Conservation (phyloP, 306 rosid species). For the Fragaria iinumae region DNA sequence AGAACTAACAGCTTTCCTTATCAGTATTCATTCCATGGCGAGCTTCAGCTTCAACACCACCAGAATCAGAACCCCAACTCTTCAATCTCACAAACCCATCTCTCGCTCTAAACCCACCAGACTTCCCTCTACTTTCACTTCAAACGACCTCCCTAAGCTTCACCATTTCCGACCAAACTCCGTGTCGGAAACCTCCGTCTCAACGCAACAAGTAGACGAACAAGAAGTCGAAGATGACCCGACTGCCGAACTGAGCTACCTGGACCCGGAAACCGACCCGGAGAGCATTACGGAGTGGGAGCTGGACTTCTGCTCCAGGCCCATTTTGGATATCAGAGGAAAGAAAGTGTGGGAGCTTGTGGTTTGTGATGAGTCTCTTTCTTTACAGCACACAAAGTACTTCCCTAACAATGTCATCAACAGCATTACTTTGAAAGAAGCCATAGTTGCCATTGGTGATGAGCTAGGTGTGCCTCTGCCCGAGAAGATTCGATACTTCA, state of each 20-base stretch:
- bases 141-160: slow-evolving; percentile 27
- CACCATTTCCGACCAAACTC: slow-evolving; percentile 44
- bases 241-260: slow-evolving; percentile 61
- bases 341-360: slow-evolving; percentile 96
- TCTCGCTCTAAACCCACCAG: slow-evolving; percentile 36
- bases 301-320: slow-evolving; percentile 90
- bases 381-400: slow-evolving; percentile 80
- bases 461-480: slow-evolving; percentile 71
- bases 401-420: slow-evolving; percentile 92
- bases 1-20: neutral
- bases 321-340: slow-evolving; percentile 82
- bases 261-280: slow-evolving; percentile 70
- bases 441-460: slow-evolving; percentile 55
- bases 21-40: too few relatives aligned
- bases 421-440: slow-evolving; percentile 81
- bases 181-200: slow-evolving; percentile 60
- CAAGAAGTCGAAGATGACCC: slow-evolving; percentile 57
- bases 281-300: slow-evolving; percentile 76
- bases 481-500: slow-evolving; percentile 79
- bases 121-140: slow-evolving; percentile 26
- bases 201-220: slow-evolving; percentile 44
- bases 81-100: slow-evolving; percentile 36
- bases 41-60: slow-evolving; percentile 69
- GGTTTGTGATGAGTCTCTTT: slow-evolving; percentile 77
- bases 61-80: slow-evolving; percentile 50